Conservation (phyloP, 1,284 basidiomycete genomes). For the Cutaneotrichosporon sp. region DNA sequence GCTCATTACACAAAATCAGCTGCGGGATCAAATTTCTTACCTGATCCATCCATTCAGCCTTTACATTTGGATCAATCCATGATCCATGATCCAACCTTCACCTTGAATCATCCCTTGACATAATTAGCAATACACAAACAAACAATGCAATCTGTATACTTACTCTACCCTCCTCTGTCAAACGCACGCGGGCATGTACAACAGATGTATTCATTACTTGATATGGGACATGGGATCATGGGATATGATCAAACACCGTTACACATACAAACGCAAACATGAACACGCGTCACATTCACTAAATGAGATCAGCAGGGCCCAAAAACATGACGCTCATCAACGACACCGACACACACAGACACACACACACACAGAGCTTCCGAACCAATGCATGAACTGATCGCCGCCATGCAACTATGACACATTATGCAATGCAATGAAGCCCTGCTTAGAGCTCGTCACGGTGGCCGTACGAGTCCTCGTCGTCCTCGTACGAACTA, state of each 20-base stretch:
- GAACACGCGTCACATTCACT: neutral
- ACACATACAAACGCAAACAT: neutral
- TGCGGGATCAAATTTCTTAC: neutral
- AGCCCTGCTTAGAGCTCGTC: conserved; percentile 52
- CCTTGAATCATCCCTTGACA: neutral
- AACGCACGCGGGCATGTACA: too few species aligned
- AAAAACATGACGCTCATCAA: neutral
- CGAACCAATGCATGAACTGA: conserved; percentile 10
- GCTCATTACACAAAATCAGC: neutral
- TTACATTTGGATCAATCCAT: neutral
- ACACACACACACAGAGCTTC: neutral
- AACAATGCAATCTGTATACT: too few species aligned
- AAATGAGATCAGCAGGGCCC: neutral
- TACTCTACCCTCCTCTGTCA: too few species aligned
- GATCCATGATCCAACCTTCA: neutral
- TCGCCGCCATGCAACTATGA: conserved; percentile 14
- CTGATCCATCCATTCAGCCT: neutral
- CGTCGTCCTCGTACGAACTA: conserved; percentile 42
- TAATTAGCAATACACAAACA: too few species aligned
- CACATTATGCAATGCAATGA: conserved; percentile 11
- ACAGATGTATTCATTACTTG: too few species aligned
- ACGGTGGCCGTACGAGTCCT: conserved; percentile 47
- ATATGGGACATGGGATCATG: too few species aligned
- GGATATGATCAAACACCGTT: neutral
- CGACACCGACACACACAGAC: neutral